Evolutionary conservation across 306 rosid genomes (phyloP), one percentile per base, ranked within the genome.

Genomic region (Herpetospermum pedunculosum): DNA sequence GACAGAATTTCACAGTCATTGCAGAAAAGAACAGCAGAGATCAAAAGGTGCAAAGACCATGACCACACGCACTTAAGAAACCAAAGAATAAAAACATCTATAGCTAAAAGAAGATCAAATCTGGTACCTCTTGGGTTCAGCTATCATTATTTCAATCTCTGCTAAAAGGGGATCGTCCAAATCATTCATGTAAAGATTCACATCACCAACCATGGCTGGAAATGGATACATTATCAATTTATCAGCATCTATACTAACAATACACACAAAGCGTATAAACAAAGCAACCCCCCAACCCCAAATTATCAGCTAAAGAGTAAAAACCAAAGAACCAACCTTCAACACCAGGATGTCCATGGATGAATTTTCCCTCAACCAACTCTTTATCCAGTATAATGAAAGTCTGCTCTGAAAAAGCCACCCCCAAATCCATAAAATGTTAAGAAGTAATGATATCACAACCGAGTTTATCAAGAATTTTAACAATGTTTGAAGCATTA

Each of bases 191-290:
- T 89, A 94, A 19, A 94, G 75, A 79, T 94, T 94, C 64, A 94
- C 98, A 86, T 94, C 98, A 79, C 98, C 97, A 54, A 86, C 85
- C 98, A 91, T 88, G 70, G 96, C 97, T 92, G 85, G 53, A 82
- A 88, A 76, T 47, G 48, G 60, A 55, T 49, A 73, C 7, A 80
- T 7, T 16, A 55, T 81, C 44, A 83, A 73, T 75, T 7, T 10
- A 55, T 81, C 50, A 86, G 73, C 77, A 69, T 28, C 65, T 14
- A 58, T 14, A 29, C 63, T 57, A 19, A 19, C 63, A 55, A 64
- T 12, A 37, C 3, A 37, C 10, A 38, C 26, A 60, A 70, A 38
- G 13, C 44, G 37, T 71, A 58, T 37, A 14, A 0, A 38, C 50
- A 73, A 76, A 75, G 37, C 40, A 32, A 71, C 58, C 48, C 70